Conservation (phyloP, 2,329 filamentous ascomycete species). For the Pyricularia pennisetigena region DNA sequence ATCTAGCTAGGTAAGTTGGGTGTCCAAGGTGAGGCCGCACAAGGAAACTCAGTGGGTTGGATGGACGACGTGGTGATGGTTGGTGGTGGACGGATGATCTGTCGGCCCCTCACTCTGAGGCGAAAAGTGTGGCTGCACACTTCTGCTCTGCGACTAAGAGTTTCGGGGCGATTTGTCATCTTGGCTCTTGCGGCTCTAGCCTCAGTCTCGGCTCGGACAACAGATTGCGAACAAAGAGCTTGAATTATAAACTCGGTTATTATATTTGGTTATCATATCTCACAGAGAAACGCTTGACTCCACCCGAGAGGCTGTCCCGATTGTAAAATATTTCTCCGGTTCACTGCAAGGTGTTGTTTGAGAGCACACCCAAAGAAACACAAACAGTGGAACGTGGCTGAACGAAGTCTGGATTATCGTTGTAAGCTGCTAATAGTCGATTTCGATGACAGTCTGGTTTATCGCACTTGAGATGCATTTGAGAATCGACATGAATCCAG, state of each 20-base stretch:
- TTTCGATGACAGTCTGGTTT: neutral
- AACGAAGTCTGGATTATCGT: neutral
- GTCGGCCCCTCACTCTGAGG: neutral
- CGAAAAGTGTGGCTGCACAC: neutral
- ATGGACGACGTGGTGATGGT: neutral
- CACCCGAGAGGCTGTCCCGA: too few species aligned
- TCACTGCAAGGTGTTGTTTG: neutral
- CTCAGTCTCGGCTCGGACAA: neutral
- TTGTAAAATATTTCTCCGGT: neutral
- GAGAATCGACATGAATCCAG: neutral
- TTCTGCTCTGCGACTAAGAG: neutral
- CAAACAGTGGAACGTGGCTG: neutral
- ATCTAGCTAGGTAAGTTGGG: neutral
- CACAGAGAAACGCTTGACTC: neutral
- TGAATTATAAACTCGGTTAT: neutral
- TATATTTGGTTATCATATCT: neutral
- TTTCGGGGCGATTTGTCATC: neutral
- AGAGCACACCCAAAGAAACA: neutral
- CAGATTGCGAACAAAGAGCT: neutral
- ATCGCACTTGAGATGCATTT: neutral
- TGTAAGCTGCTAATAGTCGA: neutral
- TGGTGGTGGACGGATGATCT: neutral
- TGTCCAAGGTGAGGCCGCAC: neutral
- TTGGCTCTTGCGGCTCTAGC: neutral
- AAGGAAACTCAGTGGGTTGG: neutral